Base-by-base conservation (phyloP, 495 filamentous ascomycete genomes). In the Clohesyomyces aquaticus region DNA sequence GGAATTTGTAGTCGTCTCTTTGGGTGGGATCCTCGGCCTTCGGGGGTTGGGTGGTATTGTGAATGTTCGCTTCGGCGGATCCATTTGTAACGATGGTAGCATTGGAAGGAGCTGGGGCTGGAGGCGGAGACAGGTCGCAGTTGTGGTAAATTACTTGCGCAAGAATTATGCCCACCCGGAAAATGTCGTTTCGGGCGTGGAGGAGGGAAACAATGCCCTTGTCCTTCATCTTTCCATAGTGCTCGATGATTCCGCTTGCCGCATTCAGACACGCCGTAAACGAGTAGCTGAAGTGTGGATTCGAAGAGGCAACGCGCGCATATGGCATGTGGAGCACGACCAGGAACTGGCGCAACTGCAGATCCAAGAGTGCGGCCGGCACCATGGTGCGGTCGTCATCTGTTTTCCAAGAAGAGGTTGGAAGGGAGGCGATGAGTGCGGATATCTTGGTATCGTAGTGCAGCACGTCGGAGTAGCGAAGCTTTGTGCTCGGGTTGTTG, bases 271-370 rank as follows among this genome's bases (percentile, higher is more conserved):
- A 53, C 1, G 67, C 53, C 0, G 55, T 60, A n/a, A 59, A 56
- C 6, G 67, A 70, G 42, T 55, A 70, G 11, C 22, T 51, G 49
- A 57, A 66, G 27, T 48, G 67, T 3, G 53, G 27, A 26, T 63
- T 66, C n/a, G 35, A 53, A 9, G 54, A 18, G 3, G 67, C 63
- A 21, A 63, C 47, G 19, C 38, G 62, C 2, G 67, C 58, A 42
- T 61, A 70, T 1, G 67, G 67, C n/a, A 11, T 21, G 29, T 70
- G 63, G 12, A 70, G 53, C 3, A 67, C 61, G 35, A 66, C 22
- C 2, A 66, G 55, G 27, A 57, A 66, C 25, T 70, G 67, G 10
- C 56, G 67, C n/a, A 70, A 59, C 32, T 70, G 67, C 22, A 66
- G 35, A 25, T 59, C 55, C n/a, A 70, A 58, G 18, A 70, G 27